Conservation (phyloP, 148 eudicot species). For the Rhododendron kiyosumense region DNA sequence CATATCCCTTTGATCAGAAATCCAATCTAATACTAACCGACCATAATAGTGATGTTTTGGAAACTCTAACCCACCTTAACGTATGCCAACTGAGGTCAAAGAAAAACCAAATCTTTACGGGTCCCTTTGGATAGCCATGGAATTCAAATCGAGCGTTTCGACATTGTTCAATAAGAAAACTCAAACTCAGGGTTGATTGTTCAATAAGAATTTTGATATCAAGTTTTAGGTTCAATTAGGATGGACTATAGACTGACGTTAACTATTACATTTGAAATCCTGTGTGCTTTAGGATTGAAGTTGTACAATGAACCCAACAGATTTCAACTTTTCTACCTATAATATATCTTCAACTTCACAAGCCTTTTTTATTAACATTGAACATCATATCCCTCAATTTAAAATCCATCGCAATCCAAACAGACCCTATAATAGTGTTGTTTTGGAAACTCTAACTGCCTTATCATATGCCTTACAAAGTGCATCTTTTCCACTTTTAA, state of each 20-base stretch:
- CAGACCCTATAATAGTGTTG: background rate
- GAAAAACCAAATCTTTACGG: background rate
- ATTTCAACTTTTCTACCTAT: background rate
- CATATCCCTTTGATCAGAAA: background rate
- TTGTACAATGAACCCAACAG: background rate
- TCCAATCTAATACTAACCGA: background rate
- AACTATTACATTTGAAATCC: background rate
- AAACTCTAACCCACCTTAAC: background rate
- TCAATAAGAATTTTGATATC: background rate
- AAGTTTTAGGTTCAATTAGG: background rate
- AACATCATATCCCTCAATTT: background rate
- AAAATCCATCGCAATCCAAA: background rate
- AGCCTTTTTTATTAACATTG: background rate
- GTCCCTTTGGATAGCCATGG: background rate
- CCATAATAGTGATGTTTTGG: background rate
- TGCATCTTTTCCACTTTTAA: conserved; percentile 29
- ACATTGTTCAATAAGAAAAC: background rate
- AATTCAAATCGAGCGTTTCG: background rate
- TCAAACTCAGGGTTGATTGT: background rate
- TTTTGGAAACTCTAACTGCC: conserved; percentile 7
- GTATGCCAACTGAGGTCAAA: background rate
- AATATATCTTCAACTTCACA: background rate
- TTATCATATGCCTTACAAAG: conserved; percentile 81
- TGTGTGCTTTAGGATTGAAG: background rate
- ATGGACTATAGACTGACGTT: background rate